Base-by-base conservation (phyloP, 73 alveolate species). In the Paramecium primaurelia region DNA sequence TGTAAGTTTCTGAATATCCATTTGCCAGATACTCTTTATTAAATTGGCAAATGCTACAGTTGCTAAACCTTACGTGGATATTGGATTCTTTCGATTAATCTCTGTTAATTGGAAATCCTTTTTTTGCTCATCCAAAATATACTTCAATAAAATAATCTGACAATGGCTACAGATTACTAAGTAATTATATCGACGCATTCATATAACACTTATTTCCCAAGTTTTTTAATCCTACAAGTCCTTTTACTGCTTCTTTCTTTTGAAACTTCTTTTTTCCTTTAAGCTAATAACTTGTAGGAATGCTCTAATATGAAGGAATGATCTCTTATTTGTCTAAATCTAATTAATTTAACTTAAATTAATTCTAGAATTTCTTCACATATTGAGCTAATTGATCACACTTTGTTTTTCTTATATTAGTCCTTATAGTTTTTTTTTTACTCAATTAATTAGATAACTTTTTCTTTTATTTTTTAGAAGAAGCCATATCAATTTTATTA, bases 141-240 rank as follows among this genome's bases (percentile, higher is more conserved):
- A 47, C 40, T 32, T 44, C 75, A 49, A 95, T 59, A 88, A 97
- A 97, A 93, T 93, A 97, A 92, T 97, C 98, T 34, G 97, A 92
- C 8, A 97, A 88, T 59, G 98, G 99, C 97, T 98, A 93, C 73
- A 95, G 94, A 92, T 97, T 95, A 88, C 94, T 88, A 22, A 97
- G 92, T 71, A 98, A 97, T 93, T 97, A 95, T 25, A 97, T 64
- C 16, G 99, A 98, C 34, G 99, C 91, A 75, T 93, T 96, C 92
- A 97, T 77, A 92, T 94, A 97, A 83, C 99, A 97, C 16, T 98
- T 97, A 86, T 97, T 97, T 34, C 99, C 99, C 92, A 97, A 44
- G 69, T 97, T 97, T 73, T 92, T 86, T 22, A 97, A 84, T 9
- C 99, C 99, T n/a, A 93, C 96, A 12, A 97, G 54, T 37, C 99